Evolutionary conservation across 2,329 filamentous ascomycete species (phyloP).

Genomic region (Aureobasidium sp.): DNA sequence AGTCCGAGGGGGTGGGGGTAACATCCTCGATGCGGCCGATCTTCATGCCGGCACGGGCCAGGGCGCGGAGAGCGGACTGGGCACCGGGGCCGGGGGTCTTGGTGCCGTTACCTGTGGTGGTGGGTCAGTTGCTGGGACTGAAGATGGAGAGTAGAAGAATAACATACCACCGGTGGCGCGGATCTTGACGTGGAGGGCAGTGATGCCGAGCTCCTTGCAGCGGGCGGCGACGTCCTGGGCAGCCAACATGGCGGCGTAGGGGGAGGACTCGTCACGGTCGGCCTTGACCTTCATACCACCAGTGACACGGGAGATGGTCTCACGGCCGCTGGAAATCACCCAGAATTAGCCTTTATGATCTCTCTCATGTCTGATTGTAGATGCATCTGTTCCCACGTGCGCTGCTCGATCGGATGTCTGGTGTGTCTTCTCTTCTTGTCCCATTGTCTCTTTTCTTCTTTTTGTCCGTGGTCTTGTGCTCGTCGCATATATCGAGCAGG

Average conservation of each 20-base stretch:
- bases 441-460: background rate
- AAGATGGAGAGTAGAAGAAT: background rate
- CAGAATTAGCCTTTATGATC: constrained; percentile 51
- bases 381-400: background rate
- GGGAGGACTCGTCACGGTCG: constrained; percentile 99
- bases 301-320: constrained; percentile 99
- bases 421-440: background rate
- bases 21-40: constrained; percentile 99
- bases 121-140: background rate
- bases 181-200: constrained; percentile 99
- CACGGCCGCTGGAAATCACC: constrained; percentile 81
- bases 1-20: constrained; percentile 97
- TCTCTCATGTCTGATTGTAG: background rate
- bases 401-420: background rate
- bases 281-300: constrained; percentile 99
- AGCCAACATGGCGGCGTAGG: constrained; percentile 99
- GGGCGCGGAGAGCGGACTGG: constrained; percentile 96
- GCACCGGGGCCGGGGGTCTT: constrained; percentile 99
- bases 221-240: constrained; percentile 85
- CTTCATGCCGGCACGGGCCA: constrained; percentile 99
- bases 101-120: constrained; percentile 76
- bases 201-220: constrained; percentile 81
- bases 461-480: background rate
- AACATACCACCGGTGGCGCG: constrained; percentile 89
- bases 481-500: background rate